Evolutionary conservation across 805 yeast species (phyloP), one percentile per base, ranked within the genome.

Genomic region (Metschnikowia kunwiensis): DNA sequence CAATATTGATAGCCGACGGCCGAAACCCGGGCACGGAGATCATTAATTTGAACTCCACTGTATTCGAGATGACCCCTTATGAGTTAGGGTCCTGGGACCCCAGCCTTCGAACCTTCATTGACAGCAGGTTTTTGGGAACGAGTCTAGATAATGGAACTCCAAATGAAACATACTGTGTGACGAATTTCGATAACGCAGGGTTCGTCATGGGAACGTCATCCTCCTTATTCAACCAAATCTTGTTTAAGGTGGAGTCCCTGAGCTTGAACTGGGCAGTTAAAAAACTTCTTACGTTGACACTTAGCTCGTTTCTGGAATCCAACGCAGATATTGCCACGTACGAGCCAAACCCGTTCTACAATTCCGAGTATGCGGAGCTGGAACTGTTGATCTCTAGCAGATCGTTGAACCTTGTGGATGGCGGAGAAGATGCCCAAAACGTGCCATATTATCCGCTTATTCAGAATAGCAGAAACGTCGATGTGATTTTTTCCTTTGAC

Each of bases 171-270:
- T 24, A 29, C 4, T 64, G 70, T 31, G 49, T 54, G 10, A 55
- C 52, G 5, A 57, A 57, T 26, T 62, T 50, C 42, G 70, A 63
- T 37, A 64, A 65, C 32, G 68, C 85, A 6, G 94, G 95, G 5
- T 88, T 77, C 53, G 63, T 85, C 21, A 65, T 86, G 62, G 96
- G 94, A 24, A 80, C 95, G 5, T 85, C 95, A 2, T 82, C 95
- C 2, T 71, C 91, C 1, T 60, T 87, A 31, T 87, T 87, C 68
- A 86, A 84, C 55, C 79, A 78, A 55, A 66, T 81, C 34, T 53
- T 85, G 13, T 58, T 82, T 29, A 71, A 72, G 46, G 57, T 83
- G 39, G 78, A 82, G 55, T 51, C 50, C 16, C 32, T 49, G 26
- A 15, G 30, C 22, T 21, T 45, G 12, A 37, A 27, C n/a, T 37